Conservation (phyloP, 1,139 yeast species). For the Hyphopichia khmerensis region DNA sequence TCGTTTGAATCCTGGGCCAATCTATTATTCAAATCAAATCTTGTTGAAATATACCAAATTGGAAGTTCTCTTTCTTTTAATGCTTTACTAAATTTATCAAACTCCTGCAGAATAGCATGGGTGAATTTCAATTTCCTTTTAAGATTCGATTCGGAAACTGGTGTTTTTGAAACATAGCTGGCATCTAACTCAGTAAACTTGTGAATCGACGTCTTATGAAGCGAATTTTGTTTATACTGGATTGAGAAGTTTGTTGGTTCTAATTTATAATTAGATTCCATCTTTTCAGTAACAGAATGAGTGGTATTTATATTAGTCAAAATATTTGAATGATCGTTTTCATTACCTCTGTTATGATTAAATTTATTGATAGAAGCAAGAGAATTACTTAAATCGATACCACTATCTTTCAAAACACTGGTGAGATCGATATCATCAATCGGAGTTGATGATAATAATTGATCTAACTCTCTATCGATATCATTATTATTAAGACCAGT, state of each 20-base stretch:
- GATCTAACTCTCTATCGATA: constrained; percentile 27
- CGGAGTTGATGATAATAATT: constrained; percentile 24
- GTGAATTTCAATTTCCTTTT: constrained; percentile 6
- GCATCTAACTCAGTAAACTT: constrained; percentile 15
- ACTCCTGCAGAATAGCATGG: constrained; percentile 1
- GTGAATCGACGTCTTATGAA: constrained; percentile 5
- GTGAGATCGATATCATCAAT: constrained; percentile 15
- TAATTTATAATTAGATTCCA: not conserved
- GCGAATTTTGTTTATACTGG: not conserved
- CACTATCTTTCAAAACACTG: not conserved
- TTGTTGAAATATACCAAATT: constrained; percentile 8
- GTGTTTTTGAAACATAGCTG: constrained; percentile 4
- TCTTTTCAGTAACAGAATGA: not conserved
- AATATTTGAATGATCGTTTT: not conserved
- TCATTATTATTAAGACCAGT: constrained; percentile 18
- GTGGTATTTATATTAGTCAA: not conserved
- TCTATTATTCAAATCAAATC: constrained; percentile 3
- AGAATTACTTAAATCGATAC: not conserved
- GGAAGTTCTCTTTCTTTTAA: constrained; percentile 7
- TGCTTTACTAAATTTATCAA: constrained; percentile 3
- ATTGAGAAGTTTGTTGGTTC: not conserved
- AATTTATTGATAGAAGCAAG: not conserved
- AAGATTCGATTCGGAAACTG: constrained; percentile 6
- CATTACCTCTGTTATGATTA: no score
- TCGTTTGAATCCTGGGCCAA: not conserved